Conservation (phyloP, 108 stramenopile genomes). For the Cyclotella atomus region DNA sequence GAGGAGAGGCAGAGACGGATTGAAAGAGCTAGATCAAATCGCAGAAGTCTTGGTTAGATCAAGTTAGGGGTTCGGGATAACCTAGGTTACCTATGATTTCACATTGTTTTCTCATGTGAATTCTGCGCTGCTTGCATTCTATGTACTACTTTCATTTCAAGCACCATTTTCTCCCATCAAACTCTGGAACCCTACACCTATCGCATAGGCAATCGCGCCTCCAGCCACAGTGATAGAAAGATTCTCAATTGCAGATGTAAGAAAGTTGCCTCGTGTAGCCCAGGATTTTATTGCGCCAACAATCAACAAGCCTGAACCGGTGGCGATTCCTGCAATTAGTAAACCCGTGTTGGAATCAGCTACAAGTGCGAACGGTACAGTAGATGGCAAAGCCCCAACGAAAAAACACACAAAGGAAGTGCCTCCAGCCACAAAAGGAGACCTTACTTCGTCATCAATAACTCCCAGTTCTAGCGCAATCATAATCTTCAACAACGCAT, state of each 20-base stretch:
- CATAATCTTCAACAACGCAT: constrained; percentile 77
- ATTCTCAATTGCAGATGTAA: constrained; percentile 71
- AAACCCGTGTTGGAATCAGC: constrained; percentile 49
- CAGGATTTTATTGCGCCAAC: constrained; percentile 78
- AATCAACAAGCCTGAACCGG: constrained; percentile 49
- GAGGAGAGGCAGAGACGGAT: constrained; percentile 15
- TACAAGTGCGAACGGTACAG: constrained; percentile 65
- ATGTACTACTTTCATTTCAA: no score
- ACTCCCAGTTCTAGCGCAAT: constrained; percentile 80
- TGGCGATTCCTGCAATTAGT: constrained; percentile 51
- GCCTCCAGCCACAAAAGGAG: constrained; percentile 60
- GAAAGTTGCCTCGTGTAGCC: constrained; percentile 68
- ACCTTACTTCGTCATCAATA: constrained; percentile 68
- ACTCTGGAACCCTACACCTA: constrained; percentile 62
- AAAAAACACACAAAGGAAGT: constrained; percentile 61
- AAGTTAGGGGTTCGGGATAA: neutral
- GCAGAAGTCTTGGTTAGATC: constrained; percentile 3
- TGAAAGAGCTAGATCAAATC: constrained; percentile 7
- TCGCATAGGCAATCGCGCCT: constrained; percentile 67
- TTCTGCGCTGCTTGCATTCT: no score
- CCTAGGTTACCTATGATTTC: neutral
- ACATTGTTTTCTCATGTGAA: no score
- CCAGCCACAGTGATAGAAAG: constrained; percentile 70
- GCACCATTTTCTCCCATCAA: constrained; percentile 24
- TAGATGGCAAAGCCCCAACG: constrained; percentile 65